phyloP scores from a whole-genome alignment of 441 rosid genomes.

The Eutrema salsugineum region DNA sequence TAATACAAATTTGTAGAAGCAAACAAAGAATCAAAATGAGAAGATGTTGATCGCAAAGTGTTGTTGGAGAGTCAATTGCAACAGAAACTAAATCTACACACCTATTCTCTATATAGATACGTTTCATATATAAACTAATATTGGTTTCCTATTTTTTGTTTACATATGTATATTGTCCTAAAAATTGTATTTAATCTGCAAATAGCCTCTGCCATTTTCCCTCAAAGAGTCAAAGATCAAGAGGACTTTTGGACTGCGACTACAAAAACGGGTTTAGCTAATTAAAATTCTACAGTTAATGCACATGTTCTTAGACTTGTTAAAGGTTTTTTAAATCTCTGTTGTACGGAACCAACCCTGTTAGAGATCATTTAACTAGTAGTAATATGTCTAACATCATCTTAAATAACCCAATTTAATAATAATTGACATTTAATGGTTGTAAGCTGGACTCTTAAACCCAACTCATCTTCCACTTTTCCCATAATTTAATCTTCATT shows the following conservation, averaged over 20 bases:
- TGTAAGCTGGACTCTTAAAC: neutral
- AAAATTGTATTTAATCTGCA: neutral
- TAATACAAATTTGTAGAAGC: neutral
- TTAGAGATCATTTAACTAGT: neutral
- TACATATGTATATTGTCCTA: too few relatives aligned
- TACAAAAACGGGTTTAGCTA: neutral
- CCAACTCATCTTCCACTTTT: neutral
- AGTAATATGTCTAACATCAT: neutral
- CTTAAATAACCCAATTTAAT: neutral
- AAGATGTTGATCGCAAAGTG: neutral
- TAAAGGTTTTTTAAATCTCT: too few relatives aligned
- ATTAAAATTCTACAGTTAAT: neutral
- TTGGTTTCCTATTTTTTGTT: too few relatives aligned
- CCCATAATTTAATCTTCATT: neutral
- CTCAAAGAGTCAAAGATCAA: neutral
- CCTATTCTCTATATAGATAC: neutral
- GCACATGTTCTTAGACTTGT: neutral
- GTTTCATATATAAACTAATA: too few relatives aligned
- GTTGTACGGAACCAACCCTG: neutral
- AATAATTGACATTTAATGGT: neutral
- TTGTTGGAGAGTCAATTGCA: conserved; percentile 17
- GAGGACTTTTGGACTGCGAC: neutral
- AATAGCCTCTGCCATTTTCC: neutral
- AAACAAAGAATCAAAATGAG: neutral
- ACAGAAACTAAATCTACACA: neutral